These are phyloP conservation scores for bread wheat (Triticum aestivum) DNA, from an alignment of 176 grass and related monocot species.

Conservation along the genomic window DNA sequence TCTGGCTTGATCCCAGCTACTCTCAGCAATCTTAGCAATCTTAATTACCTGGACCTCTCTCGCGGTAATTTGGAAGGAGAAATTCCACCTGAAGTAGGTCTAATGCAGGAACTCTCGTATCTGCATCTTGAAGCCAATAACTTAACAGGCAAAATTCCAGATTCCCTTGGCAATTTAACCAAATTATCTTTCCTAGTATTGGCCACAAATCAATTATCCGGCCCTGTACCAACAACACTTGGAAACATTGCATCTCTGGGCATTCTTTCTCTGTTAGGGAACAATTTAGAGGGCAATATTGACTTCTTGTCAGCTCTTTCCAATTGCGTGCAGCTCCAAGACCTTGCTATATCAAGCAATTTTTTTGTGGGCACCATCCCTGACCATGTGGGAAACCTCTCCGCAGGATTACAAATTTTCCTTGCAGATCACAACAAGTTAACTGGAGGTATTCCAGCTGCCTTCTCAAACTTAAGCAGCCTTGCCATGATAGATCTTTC, in stretches of 20 bases:
- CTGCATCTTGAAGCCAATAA: too few species aligned
- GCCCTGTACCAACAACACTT: background rate
- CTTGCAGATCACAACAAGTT: background rate
- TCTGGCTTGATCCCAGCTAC: too few species aligned
- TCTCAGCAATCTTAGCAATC: too few species aligned
- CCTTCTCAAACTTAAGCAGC: background rate
- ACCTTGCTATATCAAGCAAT: fast-evolving
- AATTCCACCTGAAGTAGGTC: too few species aligned
- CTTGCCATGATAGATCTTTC: background rate
- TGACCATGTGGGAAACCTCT: background rate
- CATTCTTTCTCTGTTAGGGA: background rate
- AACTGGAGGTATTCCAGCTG: background rate
- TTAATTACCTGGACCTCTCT: too few species aligned
- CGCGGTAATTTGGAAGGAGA: too few species aligned
- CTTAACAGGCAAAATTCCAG: background rate
- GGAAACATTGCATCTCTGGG: background rate
- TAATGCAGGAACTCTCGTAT: too few species aligned
- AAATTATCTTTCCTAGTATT: background rate
- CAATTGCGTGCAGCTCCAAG: background rate
- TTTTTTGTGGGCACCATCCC: background rate
- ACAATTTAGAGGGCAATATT: background rate
- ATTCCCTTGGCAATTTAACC: background rate
- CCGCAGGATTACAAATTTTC: background rate
- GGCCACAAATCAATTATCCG: background rate
- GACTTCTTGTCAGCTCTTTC: background rate